Base-by-base conservation (phyloP, 1,284 basidiomycete genomes). In the Tilletia setariae region DNA sequence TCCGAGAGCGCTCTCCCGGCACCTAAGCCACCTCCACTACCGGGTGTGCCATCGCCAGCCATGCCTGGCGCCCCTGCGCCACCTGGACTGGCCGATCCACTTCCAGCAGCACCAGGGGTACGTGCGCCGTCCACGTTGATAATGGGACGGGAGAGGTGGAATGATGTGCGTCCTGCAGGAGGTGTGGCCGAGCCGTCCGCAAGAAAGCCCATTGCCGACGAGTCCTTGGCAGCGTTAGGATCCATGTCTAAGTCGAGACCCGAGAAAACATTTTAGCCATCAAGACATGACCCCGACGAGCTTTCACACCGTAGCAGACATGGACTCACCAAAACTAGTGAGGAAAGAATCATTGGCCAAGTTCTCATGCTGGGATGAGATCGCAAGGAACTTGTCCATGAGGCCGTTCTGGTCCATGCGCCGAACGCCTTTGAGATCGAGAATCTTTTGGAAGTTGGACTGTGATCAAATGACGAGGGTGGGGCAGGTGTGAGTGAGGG, bases 301-400 rank as follows among this genome's bases (percentile, higher is more conserved):
- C 28, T 9, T 8, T 15, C 32, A 40, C 32, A 16, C 4, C 1
- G 53, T 19, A 40, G 35, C 1, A 51, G 35, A 43, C 35, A 21
- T n/a, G 9, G 19, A 19, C 64, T 42, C 32, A 65, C 44, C 51
- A 9, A 70, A 30, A 11, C 56, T 42, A 2, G 69, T 70, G 35
- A 70, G 51, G 86, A 98, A 97, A 0, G 93, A 96, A 0, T 91
- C 90, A 80, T 88, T 90, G 70, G 91, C 87, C 19, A 98, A 86
- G 63, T 96, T 92, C 40, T 88, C 87, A 79, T 92, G 91, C 2
- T 91, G 92, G 72, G 92, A 93, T 21, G 93, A 95, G 67, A 92
- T 90, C 2, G 91, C 90, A 47, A 97, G 85, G 85, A 98, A 98
- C 19, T 90, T 87, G 83, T 98, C 94, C 46, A 96, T 86, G 9